These are phyloP conservation scores for Ogataea methylovora DNA, from an alignment of 805 yeast genomes.

Conservation along the genomic window DNA sequence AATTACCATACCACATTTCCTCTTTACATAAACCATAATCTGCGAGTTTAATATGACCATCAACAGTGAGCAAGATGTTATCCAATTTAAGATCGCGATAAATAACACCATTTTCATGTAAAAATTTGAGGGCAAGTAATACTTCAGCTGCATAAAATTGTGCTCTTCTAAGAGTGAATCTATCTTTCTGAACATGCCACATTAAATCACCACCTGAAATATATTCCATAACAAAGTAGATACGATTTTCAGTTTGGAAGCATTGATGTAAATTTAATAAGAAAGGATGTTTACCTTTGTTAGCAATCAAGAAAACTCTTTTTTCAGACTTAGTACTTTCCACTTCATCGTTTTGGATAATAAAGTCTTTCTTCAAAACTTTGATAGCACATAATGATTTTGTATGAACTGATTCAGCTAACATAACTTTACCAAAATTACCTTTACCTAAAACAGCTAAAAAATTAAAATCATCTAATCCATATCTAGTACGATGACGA, in stretches of 20 bases:
- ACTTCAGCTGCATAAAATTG: conserved; percentile 98
- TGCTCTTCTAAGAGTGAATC: conserved; percentile 85
- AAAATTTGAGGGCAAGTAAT: conserved; percentile 78
- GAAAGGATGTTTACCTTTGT: conserved; percentile 88
- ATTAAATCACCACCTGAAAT: conserved; percentile 96
- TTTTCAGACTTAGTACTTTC: conserved; percentile 93
- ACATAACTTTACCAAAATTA: conserved; percentile 96
- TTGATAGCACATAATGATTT: conserved; percentile 86
- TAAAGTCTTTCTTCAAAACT: conserved; percentile 92
- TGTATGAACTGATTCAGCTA: conserved; percentile 86
- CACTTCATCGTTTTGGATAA: conserved; percentile 92
- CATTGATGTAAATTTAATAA: conserved; percentile 86
- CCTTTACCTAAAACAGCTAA: conserved; percentile 96
- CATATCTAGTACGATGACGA: conserved; percentile 62
- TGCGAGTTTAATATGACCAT: conserved; percentile 93
- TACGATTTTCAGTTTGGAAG: conserved; percentile 95
- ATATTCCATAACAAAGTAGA: conserved; percentile 97
- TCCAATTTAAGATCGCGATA: conserved; percentile 96
- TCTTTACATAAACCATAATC: conserved; percentile 98
- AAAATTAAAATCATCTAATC: conserved; percentile 91
- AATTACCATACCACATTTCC: conserved; percentile 52
- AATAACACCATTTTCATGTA: conserved; percentile 93
- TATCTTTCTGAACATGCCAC: conserved; percentile 97
- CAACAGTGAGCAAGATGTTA: conserved; percentile 79
- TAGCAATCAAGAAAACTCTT: conserved; percentile 69